Evolutionary conservation across 1,139 yeast species (phyloP).

Genomic region (Kodamaea suecica): DNA sequence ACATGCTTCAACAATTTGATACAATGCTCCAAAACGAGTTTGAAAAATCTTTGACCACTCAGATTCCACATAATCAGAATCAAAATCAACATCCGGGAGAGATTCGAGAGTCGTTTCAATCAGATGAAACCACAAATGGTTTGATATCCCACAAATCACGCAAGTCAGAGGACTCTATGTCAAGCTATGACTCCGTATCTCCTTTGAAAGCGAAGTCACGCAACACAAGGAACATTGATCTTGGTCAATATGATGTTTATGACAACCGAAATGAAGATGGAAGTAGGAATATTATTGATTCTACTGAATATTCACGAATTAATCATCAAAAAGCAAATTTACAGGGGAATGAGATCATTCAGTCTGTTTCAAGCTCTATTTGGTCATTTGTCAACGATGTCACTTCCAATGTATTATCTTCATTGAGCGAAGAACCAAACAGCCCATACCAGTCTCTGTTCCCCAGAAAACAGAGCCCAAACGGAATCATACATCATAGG

Average conservation of each 20-base stretch:
- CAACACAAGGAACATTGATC: constrained; percentile 9
- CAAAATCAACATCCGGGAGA: background rate
- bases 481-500: background rate
- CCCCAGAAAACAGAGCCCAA: no score
- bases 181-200: constrained; percentile 26
- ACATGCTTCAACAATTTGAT: constrained; percentile 65
- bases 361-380: constrained; percentile 41
- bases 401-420: constrained; percentile 35
- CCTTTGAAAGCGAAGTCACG: constrained; percentile 26
- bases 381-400: constrained; percentile 49
- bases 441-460: constrained; percentile 5
- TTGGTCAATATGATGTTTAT: constrained; percentile 5
- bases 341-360: constrained; percentile 36
- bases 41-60: constrained; percentile 44
- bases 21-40: constrained; percentile 63
- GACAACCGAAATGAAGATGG: background rate
- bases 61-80: background rate
- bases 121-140: constrained; percentile 8
- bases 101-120: background rate
- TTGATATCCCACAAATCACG: constrained; percentile 17
- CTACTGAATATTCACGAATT: background rate
- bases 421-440: constrained; percentile 29
- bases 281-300: background rate
- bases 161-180: constrained; percentile 27
- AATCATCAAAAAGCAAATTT: background rate